Evolutionary conservation across 352 stramenopile genomes (phyloP).

Genomic region (Sclerospora graminicola): DNA sequence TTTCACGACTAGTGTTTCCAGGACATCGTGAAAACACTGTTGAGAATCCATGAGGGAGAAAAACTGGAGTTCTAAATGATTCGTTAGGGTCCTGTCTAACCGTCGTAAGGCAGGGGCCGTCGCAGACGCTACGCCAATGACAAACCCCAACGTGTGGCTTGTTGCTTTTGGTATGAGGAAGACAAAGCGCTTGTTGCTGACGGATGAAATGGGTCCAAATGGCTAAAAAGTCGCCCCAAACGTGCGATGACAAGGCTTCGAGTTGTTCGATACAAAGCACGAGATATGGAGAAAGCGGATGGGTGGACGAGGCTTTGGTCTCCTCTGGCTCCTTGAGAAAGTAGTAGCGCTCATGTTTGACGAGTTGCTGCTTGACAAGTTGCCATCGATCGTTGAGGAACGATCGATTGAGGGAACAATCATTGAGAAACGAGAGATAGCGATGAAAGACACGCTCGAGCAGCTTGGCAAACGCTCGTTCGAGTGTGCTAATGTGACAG

Average conservation of each 20-base stretch:
- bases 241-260: conserved; percentile 42
- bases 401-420: conserved; percentile 3
- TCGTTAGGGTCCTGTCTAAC: conserved; percentile 44
- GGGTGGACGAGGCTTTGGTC: background rate
- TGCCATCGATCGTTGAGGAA: conserved; percentile 9
- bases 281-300: conserved; percentile 26
- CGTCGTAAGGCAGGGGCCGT: conserved; percentile 55
- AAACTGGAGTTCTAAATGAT: conserved; percentile 59
- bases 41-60: conserved; percentile 68
- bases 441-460: conserved; percentile 29
- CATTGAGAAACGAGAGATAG: conserved; percentile 18
- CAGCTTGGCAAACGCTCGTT: conserved; percentile 43
- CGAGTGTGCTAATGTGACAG: conserved; percentile 22
- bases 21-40: conserved; percentile 64
- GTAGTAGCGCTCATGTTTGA: conserved; percentile 29
- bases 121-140: conserved; percentile 57
- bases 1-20: conserved; percentile 61
- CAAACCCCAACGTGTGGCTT: conserved; percentile 33
- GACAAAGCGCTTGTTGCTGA: conserved; percentile 14
- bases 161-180: too few relatives aligned
- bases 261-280: conserved; percentile 74
- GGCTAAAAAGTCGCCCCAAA: conserved; percentile 60
- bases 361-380: conserved; percentile 12
- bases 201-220: conserved; percentile 50
- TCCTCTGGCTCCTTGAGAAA: conserved; percentile 10